A percentile compares a stretch with the other conserved stretches of the same genome.
phyloP scores from a whole-genome alignment of 2,329 filamentous ascomycete species.

The Hortaea werneckii region DNA sequence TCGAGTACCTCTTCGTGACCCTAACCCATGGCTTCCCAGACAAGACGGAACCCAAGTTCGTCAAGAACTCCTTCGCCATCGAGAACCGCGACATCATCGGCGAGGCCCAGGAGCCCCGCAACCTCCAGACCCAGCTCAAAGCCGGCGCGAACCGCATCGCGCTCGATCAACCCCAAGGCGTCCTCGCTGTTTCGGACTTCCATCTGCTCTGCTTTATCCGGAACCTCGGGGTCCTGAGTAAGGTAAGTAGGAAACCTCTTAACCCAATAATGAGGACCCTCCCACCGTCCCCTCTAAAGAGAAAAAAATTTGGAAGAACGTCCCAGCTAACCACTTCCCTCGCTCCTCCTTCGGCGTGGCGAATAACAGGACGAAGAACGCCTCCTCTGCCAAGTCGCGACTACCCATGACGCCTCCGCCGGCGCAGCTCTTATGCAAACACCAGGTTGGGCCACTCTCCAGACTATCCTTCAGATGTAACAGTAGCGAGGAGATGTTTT shows the following conservation, averaged over 20 bases:
- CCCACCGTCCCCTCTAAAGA: too few species aligned
- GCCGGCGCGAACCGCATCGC: conserved; percentile 39
- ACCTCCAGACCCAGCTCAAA: conserved; percentile 58
- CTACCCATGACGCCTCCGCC: conserved; percentile 68
- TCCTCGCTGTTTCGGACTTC: conserved; percentile 76
- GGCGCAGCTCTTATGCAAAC: conserved; percentile 76
- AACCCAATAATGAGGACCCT: not conserved
- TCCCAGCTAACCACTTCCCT: not conserved
- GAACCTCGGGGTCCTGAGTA: conserved; percentile 67
- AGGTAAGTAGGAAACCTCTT: conserved; percentile 46
- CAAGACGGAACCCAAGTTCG: conserved; percentile 53
- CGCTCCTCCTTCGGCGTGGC: not conserved
- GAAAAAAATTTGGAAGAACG: too few species aligned
- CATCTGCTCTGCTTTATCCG: conserved; percentile 85
- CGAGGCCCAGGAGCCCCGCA: conserved; percentile 68
- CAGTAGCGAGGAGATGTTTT: not conserved
- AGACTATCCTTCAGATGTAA: conserved; percentile 63
- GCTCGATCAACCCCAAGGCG: conserved; percentile 51
- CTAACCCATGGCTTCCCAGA: conserved; percentile 88
- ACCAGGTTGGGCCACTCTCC: conserved; percentile 86
- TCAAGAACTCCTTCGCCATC: conserved; percentile 74
- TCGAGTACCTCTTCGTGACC: conserved; percentile 92
- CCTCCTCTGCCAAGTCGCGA: conserved; percentile 76
- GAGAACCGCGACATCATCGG: conserved; percentile 86
- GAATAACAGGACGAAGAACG: conserved; percentile 68